A percentile compares a stretch with the other conserved stretches of the same genome.
Evolutionary conservation across 352 stramenopile genomes (phyloP).

Genomic region (Globisporangium spiculum): DNA sequence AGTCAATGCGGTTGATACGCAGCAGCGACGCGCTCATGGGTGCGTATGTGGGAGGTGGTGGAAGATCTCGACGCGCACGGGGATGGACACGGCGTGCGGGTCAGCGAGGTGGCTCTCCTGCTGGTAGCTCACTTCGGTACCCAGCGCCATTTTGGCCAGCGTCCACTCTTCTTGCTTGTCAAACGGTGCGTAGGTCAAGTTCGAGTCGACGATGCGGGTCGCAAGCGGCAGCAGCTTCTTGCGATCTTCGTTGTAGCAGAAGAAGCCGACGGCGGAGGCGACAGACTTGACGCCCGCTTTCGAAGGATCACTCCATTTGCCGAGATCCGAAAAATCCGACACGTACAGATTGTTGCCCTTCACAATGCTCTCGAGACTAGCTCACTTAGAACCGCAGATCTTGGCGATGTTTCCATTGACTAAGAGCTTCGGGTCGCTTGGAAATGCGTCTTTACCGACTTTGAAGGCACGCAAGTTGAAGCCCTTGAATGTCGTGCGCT

Average conservation of each 20-base stretch:
- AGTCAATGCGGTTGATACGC: conserved; percentile 36
- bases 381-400: conserved; percentile 30
- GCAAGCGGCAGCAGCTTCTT: conserved; percentile 39
- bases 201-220: conserved; percentile 39
- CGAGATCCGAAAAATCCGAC: conserved; percentile 30
- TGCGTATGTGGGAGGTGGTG: conserved; percentile 27
- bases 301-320: conserved; percentile 29
- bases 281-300: conserved; percentile 30
- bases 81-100: neutral
- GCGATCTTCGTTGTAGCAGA: conserved; percentile 30
- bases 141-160: conserved; percentile 40
- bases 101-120: neutral
- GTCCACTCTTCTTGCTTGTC: conserved; percentile 16
- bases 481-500: conserved; percentile 41
- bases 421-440: conserved; percentile 22
- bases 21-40: conserved; percentile 32
- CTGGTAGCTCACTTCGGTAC: conserved; percentile 21
- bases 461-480: conserved; percentile 34
- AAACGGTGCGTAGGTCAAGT: conserved; percentile 45
- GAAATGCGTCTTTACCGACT: conserved; percentile 7
- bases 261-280: conserved; percentile 37
- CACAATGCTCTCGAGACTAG: neutral
- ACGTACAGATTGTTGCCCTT: conserved; percentile 31
- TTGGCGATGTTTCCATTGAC: conserved; percentile 24
- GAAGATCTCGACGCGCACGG: conserved; percentile 20